Evolutionary conservation across 2,329 filamentous ascomycete species (phyloP).

Genomic region (Neospermospora avenae): DNA sequence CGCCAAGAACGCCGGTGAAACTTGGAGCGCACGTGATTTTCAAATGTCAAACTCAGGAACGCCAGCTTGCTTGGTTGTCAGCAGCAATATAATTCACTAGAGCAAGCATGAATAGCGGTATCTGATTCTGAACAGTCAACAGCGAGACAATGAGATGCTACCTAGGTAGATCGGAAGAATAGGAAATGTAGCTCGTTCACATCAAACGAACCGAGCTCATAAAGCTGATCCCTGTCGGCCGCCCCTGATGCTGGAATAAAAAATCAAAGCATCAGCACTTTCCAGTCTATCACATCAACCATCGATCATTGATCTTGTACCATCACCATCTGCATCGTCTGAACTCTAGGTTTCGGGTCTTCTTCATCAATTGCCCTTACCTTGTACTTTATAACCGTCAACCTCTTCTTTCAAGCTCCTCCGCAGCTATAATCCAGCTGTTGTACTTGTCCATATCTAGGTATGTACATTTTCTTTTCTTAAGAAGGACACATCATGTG

Average conservation of each 20-base stretch:
- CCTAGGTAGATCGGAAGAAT: no score
- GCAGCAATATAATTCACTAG: no score
- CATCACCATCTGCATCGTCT: constrained; percentile 17
- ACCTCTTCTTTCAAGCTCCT: not conserved
- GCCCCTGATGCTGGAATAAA: constrained; percentile 11
- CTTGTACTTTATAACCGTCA: constrained; percentile 19
- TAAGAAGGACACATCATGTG: constrained; percentile 11
- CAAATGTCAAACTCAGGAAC: not conserved
- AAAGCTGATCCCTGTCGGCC: constrained; percentile 13
- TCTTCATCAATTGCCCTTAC: constrained; percentile 17
- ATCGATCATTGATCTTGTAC: constrained; percentile 19
- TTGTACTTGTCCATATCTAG: constrained; percentile 8
- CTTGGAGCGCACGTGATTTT: not conserved
- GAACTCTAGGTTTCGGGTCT: constrained; percentile 9
- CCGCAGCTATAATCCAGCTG: not conserved
- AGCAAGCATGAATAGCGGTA: not conserved
- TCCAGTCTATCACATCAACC: constrained; percentile 4
- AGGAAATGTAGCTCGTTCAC: not conserved
- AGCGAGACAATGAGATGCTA: not conserved
- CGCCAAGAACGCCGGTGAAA: constrained; percentile 10
- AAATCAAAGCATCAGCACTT: constrained; percentile 17
- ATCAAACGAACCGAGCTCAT: not conserved
- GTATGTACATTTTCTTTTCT: constrained; percentile 6
- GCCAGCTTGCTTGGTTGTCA: not conserved
- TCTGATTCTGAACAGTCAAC: no score